phyloP scores from a whole-genome alignment of 805 yeast genomes.

The Martiniozyma abietophila region DNA sequence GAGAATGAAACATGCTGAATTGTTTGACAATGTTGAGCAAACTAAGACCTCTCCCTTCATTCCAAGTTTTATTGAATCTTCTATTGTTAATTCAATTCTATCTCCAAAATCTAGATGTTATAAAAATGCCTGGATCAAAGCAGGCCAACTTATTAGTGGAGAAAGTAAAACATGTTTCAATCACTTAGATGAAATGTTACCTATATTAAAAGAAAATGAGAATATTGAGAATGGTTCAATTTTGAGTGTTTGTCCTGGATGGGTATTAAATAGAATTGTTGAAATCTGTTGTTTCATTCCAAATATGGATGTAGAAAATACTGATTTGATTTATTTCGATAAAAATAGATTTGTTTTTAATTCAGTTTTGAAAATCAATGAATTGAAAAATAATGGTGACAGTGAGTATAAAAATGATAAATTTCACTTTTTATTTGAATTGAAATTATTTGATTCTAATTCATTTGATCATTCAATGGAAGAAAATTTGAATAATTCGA shows the following conservation, averaged over 20 bases:
- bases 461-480: conserved; percentile 24
- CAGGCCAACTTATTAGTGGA: conserved; percentile 28
- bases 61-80: conserved; percentile 81
- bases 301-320: conserved; percentile 58
- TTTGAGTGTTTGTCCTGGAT: conserved; percentile 81
- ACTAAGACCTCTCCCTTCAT: conserved; percentile 38
- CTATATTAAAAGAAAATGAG: conserved; percentile 7
- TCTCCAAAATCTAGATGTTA: conserved; percentile 74
- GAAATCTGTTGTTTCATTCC: conserved; percentile 74
- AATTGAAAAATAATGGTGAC: conserved; percentile 28
- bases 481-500: conserved; percentile 28
- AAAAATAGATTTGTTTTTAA: conserved; percentile 66
- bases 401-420: conserved; percentile 20
- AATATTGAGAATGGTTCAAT: conserved; percentile 22
- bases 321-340: conserved; percentile 71
- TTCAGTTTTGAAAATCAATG: conserved; percentile 45
- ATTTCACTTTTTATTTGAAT: conserved; percentile 44
- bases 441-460: conserved; percentile 38
- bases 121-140: conserved; percentile 59
- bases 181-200: conserved; percentile 18
- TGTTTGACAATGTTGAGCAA: conserved; percentile 26
- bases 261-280: conserved; percentile 74
- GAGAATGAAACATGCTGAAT: conserved; percentile 51
- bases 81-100: conserved; percentile 61
- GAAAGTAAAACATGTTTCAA: conserved; percentile 8